These are phyloP conservation scores for Kodamaea ohmeri DNA, from an alignment of 1,139 yeast species.

Conservation along the genomic window DNA sequence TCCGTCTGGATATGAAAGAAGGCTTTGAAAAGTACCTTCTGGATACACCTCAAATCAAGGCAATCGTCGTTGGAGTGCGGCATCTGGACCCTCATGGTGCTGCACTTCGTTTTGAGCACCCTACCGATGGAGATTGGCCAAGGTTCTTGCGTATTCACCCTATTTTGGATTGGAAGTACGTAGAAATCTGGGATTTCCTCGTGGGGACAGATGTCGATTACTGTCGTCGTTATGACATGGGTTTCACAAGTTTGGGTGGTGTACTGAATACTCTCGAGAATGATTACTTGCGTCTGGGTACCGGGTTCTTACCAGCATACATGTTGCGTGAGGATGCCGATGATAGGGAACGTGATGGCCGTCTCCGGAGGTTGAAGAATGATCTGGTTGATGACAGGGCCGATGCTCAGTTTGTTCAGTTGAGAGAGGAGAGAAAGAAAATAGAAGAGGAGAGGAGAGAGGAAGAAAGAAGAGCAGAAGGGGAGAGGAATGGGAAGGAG, in stretches of 20 bases:
- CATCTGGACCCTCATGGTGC: slow-evolving; percentile 76
- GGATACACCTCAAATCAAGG: slow-evolving; percentile 47
- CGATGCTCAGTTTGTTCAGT: slow-evolving; percentile 1
- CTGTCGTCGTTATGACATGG: slow-evolving; percentile 69
- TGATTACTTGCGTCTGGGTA: slow-evolving; percentile 47
- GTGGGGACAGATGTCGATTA: slow-evolving; percentile 51
- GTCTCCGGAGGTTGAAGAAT: slow-evolving; percentile 5
- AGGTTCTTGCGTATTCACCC: slow-evolving; percentile 75
- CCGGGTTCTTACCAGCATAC: slow-evolving; percentile 60
- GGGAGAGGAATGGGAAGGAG: background rate
- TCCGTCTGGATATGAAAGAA: slow-evolving; percentile 51
- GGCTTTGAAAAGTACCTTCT: slow-evolving; percentile 64
- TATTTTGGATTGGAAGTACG: slow-evolving; percentile 75
- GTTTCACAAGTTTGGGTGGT: slow-evolving; percentile 85
- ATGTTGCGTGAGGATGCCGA: slow-evolving; percentile 56
- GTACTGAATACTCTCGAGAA: slow-evolving; percentile 61
- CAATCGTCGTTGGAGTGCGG: slow-evolving; percentile 79
- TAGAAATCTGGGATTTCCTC: slow-evolving; percentile 73
- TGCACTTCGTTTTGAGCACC: slow-evolving; percentile 51
- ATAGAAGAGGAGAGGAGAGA: background rate
- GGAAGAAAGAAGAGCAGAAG: background rate
- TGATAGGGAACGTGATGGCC: slow-evolving; percentile 50
- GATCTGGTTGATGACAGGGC: background rate
- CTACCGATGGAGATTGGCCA: slow-evolving; percentile 90
- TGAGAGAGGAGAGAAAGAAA: background rate